phyloP scores from a whole-genome alignment of 768 basidiomycete genomes.

The Suillus bovinus region DNA sequence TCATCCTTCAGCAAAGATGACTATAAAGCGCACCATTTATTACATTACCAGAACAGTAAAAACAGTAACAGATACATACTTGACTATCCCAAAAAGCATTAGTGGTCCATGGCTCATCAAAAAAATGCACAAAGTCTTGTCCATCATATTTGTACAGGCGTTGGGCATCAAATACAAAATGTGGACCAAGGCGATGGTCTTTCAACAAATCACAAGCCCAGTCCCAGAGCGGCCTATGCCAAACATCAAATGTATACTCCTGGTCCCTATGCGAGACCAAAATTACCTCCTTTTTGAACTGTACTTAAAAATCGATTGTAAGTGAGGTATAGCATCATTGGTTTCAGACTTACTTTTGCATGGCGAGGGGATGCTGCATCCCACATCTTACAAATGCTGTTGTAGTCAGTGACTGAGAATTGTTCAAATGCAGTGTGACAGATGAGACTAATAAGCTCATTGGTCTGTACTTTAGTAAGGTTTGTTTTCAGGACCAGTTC shows the following conservation, averaged over 20 bases:
- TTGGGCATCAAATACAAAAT: slow-evolving; percentile 35
- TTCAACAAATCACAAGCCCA: slow-evolving; percentile 31
- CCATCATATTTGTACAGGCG: slow-evolving; percentile 30
- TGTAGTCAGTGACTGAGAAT: not conserved
- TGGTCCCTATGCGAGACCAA: slow-evolving; percentile 18
- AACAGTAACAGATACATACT: slow-evolving; percentile 22
- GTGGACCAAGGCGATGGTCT: slow-evolving; percentile 23
- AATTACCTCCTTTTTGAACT: slow-evolving; percentile 22
- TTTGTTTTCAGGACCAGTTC: not conserved
- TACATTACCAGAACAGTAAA: not conserved
- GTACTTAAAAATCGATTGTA: not conserved
- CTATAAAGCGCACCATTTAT: not conserved
- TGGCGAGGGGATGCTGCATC: not conserved
- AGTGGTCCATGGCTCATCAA: slow-evolving; percentile 40
- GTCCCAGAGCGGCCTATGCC: slow-evolving; percentile 24
- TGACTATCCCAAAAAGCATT: slow-evolving; percentile 37
- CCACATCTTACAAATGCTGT: not conserved
- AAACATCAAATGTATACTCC: slow-evolving; percentile 20
- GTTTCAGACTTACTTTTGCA: not conserved
- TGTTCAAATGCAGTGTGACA: not conserved
- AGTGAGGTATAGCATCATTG: not conserved
- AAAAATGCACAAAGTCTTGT: slow-evolving; percentile 26
- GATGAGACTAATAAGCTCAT: not conserved
- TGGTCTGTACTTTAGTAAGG: no score
- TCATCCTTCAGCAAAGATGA: not conserved